These are phyloP conservation scores for Neophaeococcomyces aloes DNA, from an alignment of 2,329 filamentous ascomycete species.

Conservation along the genomic window DNA sequence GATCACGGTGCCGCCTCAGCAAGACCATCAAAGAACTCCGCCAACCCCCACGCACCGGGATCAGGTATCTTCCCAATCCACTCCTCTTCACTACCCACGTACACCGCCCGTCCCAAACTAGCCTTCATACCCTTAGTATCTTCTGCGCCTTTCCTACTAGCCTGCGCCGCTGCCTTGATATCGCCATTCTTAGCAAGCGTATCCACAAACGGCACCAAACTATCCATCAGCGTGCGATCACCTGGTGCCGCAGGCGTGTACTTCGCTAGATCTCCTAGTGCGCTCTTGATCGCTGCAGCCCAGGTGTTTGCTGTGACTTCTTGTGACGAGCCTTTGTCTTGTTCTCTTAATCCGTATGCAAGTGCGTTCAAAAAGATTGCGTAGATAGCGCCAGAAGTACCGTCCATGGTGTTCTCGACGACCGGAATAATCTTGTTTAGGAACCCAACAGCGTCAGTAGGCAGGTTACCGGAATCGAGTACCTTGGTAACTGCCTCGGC, in stretches of 20 bases:
- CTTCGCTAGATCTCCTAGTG: conserved; percentile 58
- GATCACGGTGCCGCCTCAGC: conserved; percentile 41
- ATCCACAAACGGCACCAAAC: conserved; percentile 76
- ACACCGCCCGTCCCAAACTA: conserved; percentile 71
- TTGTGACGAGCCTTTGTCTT: conserved; percentile 36
- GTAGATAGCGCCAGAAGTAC: conserved; percentile 65
- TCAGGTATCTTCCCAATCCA: conserved; percentile 64
- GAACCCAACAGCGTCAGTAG: conserved; percentile 49
- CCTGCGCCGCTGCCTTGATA: conserved; percentile 61
- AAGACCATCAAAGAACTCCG: conserved; percentile 70
- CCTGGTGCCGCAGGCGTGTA: conserved; percentile 87
- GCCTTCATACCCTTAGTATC: conserved; percentile 87
- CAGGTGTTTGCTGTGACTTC: conserved; percentile 44
- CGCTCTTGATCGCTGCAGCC: conserved; percentile 60
- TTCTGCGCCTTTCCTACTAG: conserved; percentile 64
- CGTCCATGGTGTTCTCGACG: conserved; percentile 62
- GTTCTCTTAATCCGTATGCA: conserved; percentile 53
- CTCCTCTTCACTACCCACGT: conserved; percentile 57
- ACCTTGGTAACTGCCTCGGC: conserved; percentile 53
- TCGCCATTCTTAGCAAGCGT: conserved; percentile 55
- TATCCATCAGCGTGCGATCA: conserved; percentile 84
- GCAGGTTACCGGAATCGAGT: conserved; percentile 32
- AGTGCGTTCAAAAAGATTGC: conserved; percentile 87
- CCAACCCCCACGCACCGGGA: conserved; percentile 68
- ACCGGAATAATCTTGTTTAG: conserved; percentile 51